Percentiles rank a stretch among this genome's conserved stretches.
Conservation (phyloP, 2,329 filamentous ascomycete species). For the Colletotrichum lindemuthianum region DNA sequence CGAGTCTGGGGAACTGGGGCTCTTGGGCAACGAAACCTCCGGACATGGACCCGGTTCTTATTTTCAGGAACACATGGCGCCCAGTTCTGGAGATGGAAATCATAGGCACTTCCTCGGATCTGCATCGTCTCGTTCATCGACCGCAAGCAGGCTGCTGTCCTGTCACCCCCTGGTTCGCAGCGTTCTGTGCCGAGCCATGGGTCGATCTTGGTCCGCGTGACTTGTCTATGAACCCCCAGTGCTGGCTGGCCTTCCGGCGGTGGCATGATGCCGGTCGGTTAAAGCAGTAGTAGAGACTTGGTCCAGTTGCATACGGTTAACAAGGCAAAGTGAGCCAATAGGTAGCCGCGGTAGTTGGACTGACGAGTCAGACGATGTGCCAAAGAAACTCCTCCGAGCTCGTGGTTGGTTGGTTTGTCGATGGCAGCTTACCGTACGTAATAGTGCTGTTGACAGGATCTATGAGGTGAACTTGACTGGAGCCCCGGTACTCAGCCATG, state of each 20-base stretch:
- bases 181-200: not conserved
- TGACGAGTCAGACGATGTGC: constrained; percentile 16
- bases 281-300: too few species aligned
- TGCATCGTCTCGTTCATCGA: constrained; percentile 19
- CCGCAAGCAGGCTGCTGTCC: constrained; percentile 4
- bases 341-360: not conserved
- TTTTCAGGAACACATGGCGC: constrained; percentile 3
- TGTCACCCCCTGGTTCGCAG: not conserved
- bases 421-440: constrained; percentile 8
- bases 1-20: constrained; percentile 27
- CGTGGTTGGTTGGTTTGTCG: constrained; percentile 13
- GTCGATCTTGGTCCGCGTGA: not conserved
- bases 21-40: not conserved
- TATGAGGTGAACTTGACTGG: constrained; percentile 13
- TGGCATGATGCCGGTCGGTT: constrained; percentile 19
- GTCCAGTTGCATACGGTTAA: not conserved
- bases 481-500: not conserved
- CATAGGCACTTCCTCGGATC: constrained; percentile 30
- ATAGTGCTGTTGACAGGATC: not conserved
- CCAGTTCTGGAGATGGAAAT: not conserved
- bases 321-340: constrained; percentile 3
- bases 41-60: constrained; percentile 27
- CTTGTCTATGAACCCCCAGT: not conserved
- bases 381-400: constrained; percentile 12
- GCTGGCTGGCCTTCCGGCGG: not conserved